Conservation (phyloP, 345 rosid species). For the Capsella bursapastoris region DNA sequence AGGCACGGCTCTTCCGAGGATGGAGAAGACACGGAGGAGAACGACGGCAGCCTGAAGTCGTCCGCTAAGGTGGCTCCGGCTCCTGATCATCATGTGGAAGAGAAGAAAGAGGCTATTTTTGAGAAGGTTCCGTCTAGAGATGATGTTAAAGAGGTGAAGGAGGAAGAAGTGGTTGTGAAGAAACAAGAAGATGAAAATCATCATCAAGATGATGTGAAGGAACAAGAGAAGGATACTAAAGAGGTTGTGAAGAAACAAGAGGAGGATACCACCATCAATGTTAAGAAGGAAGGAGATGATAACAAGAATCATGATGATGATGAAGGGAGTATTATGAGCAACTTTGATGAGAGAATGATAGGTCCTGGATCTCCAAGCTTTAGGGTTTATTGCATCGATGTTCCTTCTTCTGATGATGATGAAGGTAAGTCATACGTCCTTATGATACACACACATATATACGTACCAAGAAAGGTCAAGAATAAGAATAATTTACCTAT, state of each 20-base stretch:
- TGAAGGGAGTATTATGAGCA: constrained; percentile 24
- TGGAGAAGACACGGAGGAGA: constrained; percentile 34
- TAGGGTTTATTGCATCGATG: constrained; percentile 51
- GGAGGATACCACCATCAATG: constrained; percentile 2
- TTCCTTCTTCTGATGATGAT: constrained; percentile 30
- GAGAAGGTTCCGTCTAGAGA: constrained; percentile 19
- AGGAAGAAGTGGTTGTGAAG: constrained; percentile 34
- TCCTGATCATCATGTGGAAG: constrained; percentile 35
- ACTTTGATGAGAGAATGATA: constrained; percentile 37
- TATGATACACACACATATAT: not conserved
- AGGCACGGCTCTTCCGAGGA: constrained; percentile 30
- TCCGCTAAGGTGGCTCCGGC: constrained; percentile 45
- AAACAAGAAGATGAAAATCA: constrained; percentile 33
- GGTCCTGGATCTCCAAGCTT: constrained; percentile 54
- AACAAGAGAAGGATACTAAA: constrained; percentile 23
- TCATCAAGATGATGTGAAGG: not conserved
- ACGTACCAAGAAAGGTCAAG: not conserved
- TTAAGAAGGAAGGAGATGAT: constrained; percentile 14
- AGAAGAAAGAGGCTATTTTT: constrained; percentile 40
- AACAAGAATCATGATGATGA: constrained; percentile 8
- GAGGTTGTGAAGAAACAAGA: constrained; percentile 18
- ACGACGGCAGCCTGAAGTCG: constrained; percentile 27
- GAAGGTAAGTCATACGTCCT: constrained; percentile 34
- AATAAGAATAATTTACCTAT: not conserved
- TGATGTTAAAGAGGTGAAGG: constrained; percentile 24